phyloP scores from a whole-genome alignment of 768 basidiomycete genomes.

The Auriscalpium vulgare region DNA sequence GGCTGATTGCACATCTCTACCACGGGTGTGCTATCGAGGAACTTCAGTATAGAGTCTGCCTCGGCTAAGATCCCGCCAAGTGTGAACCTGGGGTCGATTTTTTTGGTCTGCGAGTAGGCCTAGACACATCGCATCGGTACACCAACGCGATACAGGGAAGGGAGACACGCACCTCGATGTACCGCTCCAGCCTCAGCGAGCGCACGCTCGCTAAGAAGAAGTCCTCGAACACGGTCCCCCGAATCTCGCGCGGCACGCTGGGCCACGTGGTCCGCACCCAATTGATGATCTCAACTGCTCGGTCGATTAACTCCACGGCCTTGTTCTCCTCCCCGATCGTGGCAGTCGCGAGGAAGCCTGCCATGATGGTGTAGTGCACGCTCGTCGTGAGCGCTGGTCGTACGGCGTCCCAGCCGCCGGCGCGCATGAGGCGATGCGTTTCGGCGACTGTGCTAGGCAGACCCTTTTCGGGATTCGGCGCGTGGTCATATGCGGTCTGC shows the following conservation, averaged over 20 bases:
- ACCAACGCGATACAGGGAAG: no score
- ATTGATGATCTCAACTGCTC: neutral
- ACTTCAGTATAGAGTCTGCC: no score
- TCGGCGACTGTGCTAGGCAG: neutral
- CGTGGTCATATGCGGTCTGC: no score
- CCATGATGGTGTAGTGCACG: neutral
- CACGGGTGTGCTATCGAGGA: no score
- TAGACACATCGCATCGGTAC: neutral
- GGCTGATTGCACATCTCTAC: no score
- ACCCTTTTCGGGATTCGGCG: no score
- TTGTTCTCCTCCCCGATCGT: neutral
- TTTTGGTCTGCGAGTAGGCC: neutral
- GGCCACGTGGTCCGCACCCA: neutral
- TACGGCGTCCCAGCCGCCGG: neutral
- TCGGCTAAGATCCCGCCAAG: no score
- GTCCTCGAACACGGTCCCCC: neutral
- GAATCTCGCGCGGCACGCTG: neutral
- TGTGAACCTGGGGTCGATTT: neutral
- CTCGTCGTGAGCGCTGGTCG: neutral
- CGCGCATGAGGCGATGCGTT: neutral
- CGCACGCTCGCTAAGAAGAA: neutral
- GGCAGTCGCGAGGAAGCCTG: neutral
- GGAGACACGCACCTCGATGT: neutral
- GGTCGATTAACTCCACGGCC: neutral
- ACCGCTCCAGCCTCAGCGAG: neutral